Base-by-base conservation (phyloP, 306 rosid species). In the Sicyos baderoa region DNA sequence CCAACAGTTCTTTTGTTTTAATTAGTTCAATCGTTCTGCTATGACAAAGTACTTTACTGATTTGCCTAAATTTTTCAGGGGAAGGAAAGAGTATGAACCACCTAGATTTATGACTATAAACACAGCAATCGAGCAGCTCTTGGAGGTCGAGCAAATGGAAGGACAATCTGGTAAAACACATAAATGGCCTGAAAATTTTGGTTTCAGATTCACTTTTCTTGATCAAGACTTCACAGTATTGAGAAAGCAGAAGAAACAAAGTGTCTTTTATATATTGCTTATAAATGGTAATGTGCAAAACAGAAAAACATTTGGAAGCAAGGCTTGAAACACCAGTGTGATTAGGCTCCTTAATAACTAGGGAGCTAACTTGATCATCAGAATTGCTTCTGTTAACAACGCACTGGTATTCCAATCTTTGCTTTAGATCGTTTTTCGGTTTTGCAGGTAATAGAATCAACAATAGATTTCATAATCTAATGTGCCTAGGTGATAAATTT, bases 81-180 rank as follows among this genome's bases (percentile, higher is more conserved):
- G 97, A 70, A 88, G 51, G 78, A 91, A 91, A 75, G 76, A 73
- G 53, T 91, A 91, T 75, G 97, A 89, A 83, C 92, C 95, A 11
- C 93, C 96, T 35, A 87, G 89, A 77, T 92, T 77, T 72, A 92
- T 92, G 98, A 76, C 93, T 4, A 82, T 92, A 68, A 89, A 82
- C 81, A 86, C 87, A 47, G 91, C 95, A 77, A 84, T 92, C 76
- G 91, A 86, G 84, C 96, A 92, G 82, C 88, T 92, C 57, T 77
- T 92, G 86, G 97, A 92, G 85, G 80, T 92, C 71, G 88, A 75
- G 77, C 82, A 87, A 77, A 77, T 47, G 2, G 81, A 73, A 58
- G 86, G 82, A 86, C 86, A 79, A 77, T 72, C 89, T 37, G 93
- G 98, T 89, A 67, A 44, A 67, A 76, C 32, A 29, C 71, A 66